These are phyloP conservation scores for Phanerodontia chrysosporium DNA, from an alignment of 768 basidiomycete genomes.

Conservation along the genomic window DNA sequence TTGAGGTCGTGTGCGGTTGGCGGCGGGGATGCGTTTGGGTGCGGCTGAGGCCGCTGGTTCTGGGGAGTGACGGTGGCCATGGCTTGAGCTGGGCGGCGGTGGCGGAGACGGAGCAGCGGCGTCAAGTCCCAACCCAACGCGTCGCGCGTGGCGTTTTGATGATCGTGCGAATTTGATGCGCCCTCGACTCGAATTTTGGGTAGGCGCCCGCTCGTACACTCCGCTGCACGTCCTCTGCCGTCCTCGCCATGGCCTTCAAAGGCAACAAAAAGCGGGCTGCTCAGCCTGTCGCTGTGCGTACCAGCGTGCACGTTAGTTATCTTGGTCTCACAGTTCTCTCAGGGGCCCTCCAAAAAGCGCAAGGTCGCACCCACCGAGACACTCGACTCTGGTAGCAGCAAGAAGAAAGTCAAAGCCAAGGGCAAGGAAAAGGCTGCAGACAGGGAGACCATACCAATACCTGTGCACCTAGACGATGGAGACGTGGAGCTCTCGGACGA, in stretches of 20 bases:
- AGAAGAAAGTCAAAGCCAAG: slow-evolving; percentile 32
- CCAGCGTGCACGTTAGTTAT: not conserved
- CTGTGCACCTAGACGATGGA: slow-evolving; percentile 39
- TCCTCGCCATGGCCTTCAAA: slow-evolving; percentile 19
- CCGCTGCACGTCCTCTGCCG: not conserved
- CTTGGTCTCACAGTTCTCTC: not conserved
- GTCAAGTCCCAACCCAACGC: no score
- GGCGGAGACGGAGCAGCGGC: slow-evolving; percentile 2
- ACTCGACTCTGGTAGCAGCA: slow-evolving; percentile 14
- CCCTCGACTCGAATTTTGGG: slow-evolving; percentile 18
- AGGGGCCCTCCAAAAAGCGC: slow-evolving; percentile 56
- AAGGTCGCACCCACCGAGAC: slow-evolving; percentile 41
- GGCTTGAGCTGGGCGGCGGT: not conserved
- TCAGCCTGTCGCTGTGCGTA: slow-evolving; percentile 26
- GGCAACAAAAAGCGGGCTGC: slow-evolving; percentile 28
- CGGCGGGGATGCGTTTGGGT: slow-evolving; percentile 41
- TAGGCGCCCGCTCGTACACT: not conserved
- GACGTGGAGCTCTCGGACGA: slow-evolving; percentile 63
- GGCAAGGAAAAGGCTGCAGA: slow-evolving; percentile 55
- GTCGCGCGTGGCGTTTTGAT: slow-evolving; percentile 5
- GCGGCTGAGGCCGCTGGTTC: not conserved
- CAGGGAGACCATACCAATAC: slow-evolving; percentile 59
- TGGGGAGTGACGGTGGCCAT: not conserved
- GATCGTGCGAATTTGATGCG: slow-evolving; percentile 9
- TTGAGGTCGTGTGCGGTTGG: slow-evolving; percentile 64